A percentile compares a stretch with the other conserved stretches of the same genome.
Evolutionary conservation across 2,329 filamentous ascomycete species (phyloP).

Genomic region (Exophiala sp.): DNA sequence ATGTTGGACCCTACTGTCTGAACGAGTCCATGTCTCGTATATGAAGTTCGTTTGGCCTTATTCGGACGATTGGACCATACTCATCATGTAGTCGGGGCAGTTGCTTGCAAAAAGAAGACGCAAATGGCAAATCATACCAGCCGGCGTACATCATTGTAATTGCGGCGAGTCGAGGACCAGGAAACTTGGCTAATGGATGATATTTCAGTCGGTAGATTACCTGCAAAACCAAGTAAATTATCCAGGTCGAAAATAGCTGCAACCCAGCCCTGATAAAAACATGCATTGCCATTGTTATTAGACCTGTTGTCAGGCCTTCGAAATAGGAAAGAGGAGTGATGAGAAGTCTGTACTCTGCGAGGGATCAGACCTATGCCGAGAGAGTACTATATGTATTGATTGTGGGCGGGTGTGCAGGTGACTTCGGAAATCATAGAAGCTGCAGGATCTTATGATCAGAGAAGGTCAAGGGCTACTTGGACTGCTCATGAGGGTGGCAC

Average conservation of each 20-base stretch:
- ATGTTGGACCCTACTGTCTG: background rate
- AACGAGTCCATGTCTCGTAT: background rate
- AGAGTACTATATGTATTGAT: background rate
- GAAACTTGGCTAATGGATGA: background rate
- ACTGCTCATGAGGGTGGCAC: no score
- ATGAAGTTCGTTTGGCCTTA: background rate
- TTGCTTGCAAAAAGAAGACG: background rate
- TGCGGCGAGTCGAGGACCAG: background rate
- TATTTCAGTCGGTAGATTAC: background rate
- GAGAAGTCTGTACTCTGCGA: background rate
- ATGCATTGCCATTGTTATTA: background rate
- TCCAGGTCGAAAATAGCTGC: background rate
- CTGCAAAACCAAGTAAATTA: background rate
- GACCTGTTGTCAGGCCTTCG: background rate
- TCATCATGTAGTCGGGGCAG: background rate
- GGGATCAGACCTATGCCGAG: background rate
- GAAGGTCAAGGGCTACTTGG: no score
- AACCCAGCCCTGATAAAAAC: background rate
- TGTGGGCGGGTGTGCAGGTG: background rate
- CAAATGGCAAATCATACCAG: background rate
- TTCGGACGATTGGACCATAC: background rate
- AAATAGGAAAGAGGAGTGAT: background rate
- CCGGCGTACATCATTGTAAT: background rate
- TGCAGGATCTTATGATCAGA: no score
- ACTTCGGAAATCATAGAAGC: no score